phyloP scores from a whole-genome alignment of 2,329 filamentous ascomycete genomes.

The Pseudogymnoascus pannorum region DNA sequence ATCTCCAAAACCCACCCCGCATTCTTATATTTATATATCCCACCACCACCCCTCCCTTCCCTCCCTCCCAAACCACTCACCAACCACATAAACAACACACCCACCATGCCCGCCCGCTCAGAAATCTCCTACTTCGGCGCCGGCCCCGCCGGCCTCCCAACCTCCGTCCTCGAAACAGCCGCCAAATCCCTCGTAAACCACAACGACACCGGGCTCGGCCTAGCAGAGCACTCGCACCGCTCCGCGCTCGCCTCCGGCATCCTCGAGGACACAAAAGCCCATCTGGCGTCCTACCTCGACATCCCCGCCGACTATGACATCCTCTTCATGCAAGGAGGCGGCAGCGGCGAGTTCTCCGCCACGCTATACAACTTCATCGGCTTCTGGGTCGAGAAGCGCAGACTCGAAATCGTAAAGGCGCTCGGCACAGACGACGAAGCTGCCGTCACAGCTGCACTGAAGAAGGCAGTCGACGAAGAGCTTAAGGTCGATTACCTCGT shows the following conservation, averaged over 20 bases:
- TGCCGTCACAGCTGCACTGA: slow-evolving; percentile 49
- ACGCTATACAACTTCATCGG: slow-evolving; percentile 77
- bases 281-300: slow-evolving; percentile 66
- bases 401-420: slow-evolving; percentile 50
- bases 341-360: slow-evolving; percentile 78
- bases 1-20: neutral
- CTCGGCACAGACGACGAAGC: slow-evolving; percentile 43
- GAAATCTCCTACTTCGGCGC: slow-evolving; percentile 85
- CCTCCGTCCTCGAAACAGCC: slow-evolving; percentile 68
- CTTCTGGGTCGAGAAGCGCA: slow-evolving; percentile 69
- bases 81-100: neutral
- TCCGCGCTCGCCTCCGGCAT: slow-evolving; percentile 72
- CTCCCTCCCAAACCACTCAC: neutral
- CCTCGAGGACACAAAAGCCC: slow-evolving; percentile 68
- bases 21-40: neutral
- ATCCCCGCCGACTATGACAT: slow-evolving; percentile 84
- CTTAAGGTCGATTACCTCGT: slow-evolving; percentile 84
- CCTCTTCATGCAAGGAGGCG: slow-evolving; percentile 81
- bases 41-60: neutral
- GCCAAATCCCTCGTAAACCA: slow-evolving; percentile 75
- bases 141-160: slow-evolving; percentile 81
- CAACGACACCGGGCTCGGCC: slow-evolving; percentile 70
- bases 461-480: slow-evolving; percentile 58
- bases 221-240: slow-evolving; percentile 87
- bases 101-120: slow-evolving; percentile 59